phyloP scores from a whole-genome alignment of 768 basidiomycete genomes.

The Leccinum sublutescens region DNA sequence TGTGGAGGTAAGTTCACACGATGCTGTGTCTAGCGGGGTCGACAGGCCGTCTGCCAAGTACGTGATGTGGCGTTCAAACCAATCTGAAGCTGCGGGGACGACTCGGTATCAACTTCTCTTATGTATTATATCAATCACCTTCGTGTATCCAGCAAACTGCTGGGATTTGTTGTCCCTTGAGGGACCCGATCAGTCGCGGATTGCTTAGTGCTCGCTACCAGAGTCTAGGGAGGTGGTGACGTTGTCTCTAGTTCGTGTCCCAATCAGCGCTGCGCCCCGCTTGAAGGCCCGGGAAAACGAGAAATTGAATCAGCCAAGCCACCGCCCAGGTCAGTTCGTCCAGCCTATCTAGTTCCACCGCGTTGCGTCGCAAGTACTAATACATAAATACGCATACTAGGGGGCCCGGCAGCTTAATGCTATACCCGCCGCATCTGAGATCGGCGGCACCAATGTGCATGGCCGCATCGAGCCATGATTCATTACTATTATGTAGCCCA shows the following conservation, averaged over 20 bases:
- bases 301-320: not conserved
- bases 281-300: not conserved
- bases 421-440: not conserved
- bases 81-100: not conserved
- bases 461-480: not conserved
- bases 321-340: not conserved
- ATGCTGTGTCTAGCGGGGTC: not conserved
- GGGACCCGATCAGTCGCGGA: no score
- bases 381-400: no score
- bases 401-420: not conserved
- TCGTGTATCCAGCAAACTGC: not conserved
- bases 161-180: not conserved
- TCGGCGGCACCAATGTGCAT: not conserved
- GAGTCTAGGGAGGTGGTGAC: not conserved
- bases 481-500: not conserved
- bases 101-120: not conserved
- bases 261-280: not conserved
- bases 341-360: not conserved
- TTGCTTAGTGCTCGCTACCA: no score
- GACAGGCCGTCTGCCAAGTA: not conserved
- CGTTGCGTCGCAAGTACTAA: not conserved
- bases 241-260: not conserved
- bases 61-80: not conserved
- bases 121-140: not conserved
- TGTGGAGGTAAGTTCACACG: not conserved